These are phyloP conservation scores for Farysia itapuensis DNA, from an alignment of 1,284 basidiomycete genomes.

Conservation along the genomic window DNA sequence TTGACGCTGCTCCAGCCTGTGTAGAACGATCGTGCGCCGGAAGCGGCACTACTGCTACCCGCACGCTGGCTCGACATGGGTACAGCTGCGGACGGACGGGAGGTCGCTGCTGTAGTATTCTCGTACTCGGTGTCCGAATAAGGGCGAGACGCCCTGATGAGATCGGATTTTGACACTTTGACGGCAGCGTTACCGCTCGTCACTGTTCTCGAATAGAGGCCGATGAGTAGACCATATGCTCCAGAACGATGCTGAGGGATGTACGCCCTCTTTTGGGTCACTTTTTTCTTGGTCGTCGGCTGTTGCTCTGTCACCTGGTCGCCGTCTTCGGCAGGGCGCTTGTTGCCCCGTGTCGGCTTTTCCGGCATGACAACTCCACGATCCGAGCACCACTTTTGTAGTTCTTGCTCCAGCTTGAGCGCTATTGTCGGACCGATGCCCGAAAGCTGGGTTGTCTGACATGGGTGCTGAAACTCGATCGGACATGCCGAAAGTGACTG, in stretches of 20 bases:
- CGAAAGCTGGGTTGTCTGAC: slow-evolving; percentile 40
- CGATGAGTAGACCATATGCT: slow-evolving; percentile 54
- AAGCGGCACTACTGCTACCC: slow-evolving; percentile 6
- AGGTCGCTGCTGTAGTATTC: slow-evolving; percentile 14
- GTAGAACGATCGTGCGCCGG: slow-evolving; percentile 31
- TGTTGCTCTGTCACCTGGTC: neutral
- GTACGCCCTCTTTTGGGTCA: slow-evolving; percentile 41
- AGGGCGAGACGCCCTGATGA: slow-evolving; percentile 49
- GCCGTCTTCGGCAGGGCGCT: neutral
- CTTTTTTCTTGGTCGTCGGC: slow-evolving; percentile 6
- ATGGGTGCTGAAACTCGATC: slow-evolving; percentile 45
- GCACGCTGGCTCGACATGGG: slow-evolving; percentile 16
- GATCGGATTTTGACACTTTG: slow-evolving; percentile 41
- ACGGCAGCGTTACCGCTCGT: slow-evolving; percentile 10
- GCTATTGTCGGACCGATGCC: slow-evolving; percentile 53
- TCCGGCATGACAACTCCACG: slow-evolving; percentile 35
- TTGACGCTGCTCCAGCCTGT: slow-evolving; percentile 59
- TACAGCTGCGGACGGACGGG: slow-evolving; percentile 20
- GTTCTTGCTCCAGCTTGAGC: slow-evolving; percentile 36
- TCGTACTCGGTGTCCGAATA: slow-evolving; percentile 53
- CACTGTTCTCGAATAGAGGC: slow-evolving; percentile 43
- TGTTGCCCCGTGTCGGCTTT: slow-evolving; percentile 1
- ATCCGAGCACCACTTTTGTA: slow-evolving; percentile 43
- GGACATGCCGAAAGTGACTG: slow-evolving; percentile 37
- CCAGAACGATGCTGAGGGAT: slow-evolving; percentile 53